Conservation (phyloP, 164 flowering plant genomes). For the Chimonanthus praecox region DNA sequence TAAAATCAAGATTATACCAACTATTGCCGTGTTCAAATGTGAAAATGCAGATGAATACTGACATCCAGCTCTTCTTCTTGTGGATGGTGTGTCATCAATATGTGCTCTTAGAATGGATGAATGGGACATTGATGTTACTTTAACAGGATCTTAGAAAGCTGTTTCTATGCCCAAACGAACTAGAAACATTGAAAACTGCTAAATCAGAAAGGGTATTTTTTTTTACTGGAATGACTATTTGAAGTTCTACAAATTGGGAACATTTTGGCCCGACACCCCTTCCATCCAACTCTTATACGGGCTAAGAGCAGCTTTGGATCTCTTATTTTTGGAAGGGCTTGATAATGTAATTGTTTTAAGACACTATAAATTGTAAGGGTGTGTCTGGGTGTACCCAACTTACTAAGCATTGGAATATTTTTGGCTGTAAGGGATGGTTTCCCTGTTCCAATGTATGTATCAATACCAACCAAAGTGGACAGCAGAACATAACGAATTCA, state of each 20-base stretch:
- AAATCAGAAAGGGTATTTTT: conserved; percentile 78
- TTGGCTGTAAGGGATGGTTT: neutral
- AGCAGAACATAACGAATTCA: too few species aligned
- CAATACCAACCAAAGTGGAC: neutral
- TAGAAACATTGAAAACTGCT: conserved; percentile 89
- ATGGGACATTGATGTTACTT: conserved; percentile 95
- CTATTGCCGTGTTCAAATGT: neutral
- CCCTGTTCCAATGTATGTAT: neutral
- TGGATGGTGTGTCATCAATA: conserved; percentile 95
- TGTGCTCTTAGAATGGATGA: conserved; percentile 99
- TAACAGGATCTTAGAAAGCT: conserved; percentile 97
- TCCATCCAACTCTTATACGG: conserved; percentile 93
- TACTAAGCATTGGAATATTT: neutral
- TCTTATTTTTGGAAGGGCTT: conserved; percentile 90
- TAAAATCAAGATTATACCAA: neutral
- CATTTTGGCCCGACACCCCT: conserved; percentile 99
- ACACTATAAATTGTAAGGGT: neutral
- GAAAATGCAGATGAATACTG: conserved; percentile 60
- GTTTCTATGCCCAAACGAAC: conserved; percentile 90
- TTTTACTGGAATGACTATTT: conserved; percentile 96
- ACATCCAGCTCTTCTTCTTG: conserved; percentile 88
- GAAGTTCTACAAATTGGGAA: conserved; percentile 88
- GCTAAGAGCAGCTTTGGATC: conserved; percentile 90
- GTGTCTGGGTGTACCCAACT: neutral
- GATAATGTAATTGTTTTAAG: conserved; percentile 59